Conservation (phyloP, 2,329 filamentous ascomycete genomes). For the Phialocephala subalpina region DNA sequence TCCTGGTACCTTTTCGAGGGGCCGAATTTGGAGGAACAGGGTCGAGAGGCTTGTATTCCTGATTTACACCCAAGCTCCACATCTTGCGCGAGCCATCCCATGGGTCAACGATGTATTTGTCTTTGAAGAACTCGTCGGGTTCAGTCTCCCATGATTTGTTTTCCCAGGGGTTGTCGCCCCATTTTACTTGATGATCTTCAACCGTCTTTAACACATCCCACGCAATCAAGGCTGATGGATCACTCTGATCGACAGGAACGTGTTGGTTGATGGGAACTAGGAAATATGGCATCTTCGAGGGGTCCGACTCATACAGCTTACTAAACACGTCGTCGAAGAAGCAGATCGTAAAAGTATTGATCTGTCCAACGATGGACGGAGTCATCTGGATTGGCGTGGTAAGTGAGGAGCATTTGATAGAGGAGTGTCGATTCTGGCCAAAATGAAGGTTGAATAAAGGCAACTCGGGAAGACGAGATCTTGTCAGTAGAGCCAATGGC, state of each 20-base stretch:
- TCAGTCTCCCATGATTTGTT: slow-evolving; percentile 39
- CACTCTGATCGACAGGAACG: slow-evolving; percentile 12
- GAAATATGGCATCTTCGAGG: slow-evolving; percentile 80
- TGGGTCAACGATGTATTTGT: slow-evolving; percentile 64
- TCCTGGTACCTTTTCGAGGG: slow-evolving; percentile 54
- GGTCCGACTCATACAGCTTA: slow-evolving; percentile 76
- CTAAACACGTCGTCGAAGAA: slow-evolving; percentile 89
- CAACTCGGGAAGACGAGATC: slow-evolving; percentile 68
- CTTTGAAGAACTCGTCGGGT: slow-evolving; percentile 57
- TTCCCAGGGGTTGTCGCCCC: slow-evolving; percentile 49
- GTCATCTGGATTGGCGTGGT: slow-evolving; percentile 52
- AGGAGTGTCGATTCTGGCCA: slow-evolving; percentile 66
- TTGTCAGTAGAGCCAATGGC: slow-evolving; percentile 76
- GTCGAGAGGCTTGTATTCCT: slow-evolving; percentile 68
- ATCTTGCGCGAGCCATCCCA: slow-evolving; percentile 71
- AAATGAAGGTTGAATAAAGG: slow-evolving; percentile 78
- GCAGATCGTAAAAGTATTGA: slow-evolving; percentile 78
- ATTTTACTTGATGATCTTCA: slow-evolving; percentile 43
- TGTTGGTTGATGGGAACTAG: slow-evolving; percentile 65
- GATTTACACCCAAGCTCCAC: slow-evolving; percentile 60
- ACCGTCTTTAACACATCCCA: slow-evolving; percentile 64
- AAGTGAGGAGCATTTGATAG: slow-evolving; percentile 59
- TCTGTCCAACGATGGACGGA: slow-evolving; percentile 53
- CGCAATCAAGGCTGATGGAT: slow-evolving; percentile 57
- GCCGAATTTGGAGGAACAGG: slow-evolving; percentile 66